phyloP scores from a whole-genome alignment of 2,329 filamentous ascomycete genomes.

The Penicillium hesseltinei region DNA sequence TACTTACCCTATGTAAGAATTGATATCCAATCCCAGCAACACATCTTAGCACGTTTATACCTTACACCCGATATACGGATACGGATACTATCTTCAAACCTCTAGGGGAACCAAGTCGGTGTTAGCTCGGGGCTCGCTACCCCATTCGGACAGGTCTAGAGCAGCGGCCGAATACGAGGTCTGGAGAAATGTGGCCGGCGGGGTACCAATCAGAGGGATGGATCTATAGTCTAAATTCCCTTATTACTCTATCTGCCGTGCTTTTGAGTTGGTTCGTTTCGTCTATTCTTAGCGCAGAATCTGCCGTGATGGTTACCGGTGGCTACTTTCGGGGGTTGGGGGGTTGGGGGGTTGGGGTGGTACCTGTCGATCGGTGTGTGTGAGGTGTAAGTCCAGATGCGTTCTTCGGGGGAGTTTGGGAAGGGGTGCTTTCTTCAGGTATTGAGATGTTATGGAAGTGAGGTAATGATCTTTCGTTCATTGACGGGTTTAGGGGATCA shows the following conservation, averaged over 20 bases:
- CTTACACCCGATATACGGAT: neutral
- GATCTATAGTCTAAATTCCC: constrained; percentile 5
- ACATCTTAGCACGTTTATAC: neutral
- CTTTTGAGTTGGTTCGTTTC: neutral
- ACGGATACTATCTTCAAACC: neutral
- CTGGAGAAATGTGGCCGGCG: neutral
- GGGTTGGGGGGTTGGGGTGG: neutral
- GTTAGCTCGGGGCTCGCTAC: neutral
- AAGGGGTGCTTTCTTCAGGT: constrained; percentile 10
- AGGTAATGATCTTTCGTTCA: neutral
- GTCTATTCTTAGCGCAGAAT: constrained; percentile 8
- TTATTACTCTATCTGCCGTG: neutral
- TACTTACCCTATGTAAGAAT: neutral
- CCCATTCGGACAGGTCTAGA: neutral
- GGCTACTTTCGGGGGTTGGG: neutral
- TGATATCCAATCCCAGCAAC: neutral
- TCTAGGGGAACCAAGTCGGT: neutral
- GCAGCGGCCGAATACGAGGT: constrained; percentile 16
- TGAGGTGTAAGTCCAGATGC: neutral
- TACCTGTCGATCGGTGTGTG: constrained; percentile 9
- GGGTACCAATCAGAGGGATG: constrained; percentile 3
- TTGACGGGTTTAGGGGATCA: neutral
- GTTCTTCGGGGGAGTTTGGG: neutral
- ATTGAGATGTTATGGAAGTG: neutral
- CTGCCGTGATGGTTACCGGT: too few relatives aligned